A percentile compares a stretch with the other conserved stretches of the same genome.
phyloP scores from a whole-genome alignment of 179 eudicot species.

The Kewa caespitosa region DNA sequence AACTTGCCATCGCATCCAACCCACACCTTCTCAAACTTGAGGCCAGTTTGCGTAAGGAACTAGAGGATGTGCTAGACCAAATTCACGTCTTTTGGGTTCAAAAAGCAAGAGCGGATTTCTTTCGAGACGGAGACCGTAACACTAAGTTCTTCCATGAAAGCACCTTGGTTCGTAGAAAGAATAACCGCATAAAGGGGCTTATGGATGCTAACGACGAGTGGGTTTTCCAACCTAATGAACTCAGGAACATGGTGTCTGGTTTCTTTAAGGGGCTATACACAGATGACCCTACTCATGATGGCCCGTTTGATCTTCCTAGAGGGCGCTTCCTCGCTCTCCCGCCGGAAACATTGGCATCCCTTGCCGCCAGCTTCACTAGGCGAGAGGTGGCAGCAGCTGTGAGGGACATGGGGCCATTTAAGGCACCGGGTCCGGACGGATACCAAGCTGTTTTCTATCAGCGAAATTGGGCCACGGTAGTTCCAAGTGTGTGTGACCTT shows the following conservation, averaged over 20 bases:
- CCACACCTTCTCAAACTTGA: neutral
- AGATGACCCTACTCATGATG: neutral
- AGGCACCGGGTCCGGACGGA: constrained; percentile 6
- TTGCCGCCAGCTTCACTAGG: neutral
- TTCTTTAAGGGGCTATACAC: neutral
- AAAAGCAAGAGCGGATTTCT: neutral
- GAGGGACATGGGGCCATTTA: neutral
- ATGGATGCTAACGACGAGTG: neutral
- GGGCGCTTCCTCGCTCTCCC: neutral
- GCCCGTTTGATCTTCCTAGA: neutral
- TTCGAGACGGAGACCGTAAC: neutral
- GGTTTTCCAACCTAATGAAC: neutral
- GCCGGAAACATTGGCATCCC: neutral
- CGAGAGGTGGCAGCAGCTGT: neutral
- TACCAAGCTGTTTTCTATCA: constrained; percentile 14
- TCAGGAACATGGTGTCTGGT: neutral
- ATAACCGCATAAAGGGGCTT: neutral
- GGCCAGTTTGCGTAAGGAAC: neutral
- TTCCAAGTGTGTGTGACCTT: neutral
- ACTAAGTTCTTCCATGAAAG: neutral
- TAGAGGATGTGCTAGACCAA: neutral
- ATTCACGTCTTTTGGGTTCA: neutral
- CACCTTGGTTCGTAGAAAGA: neutral
- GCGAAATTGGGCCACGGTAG: neutral
- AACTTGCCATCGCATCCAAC: neutral